A percentile compares a stretch with the other conserved stretches of the same genome.
These are phyloP conservation scores for Glycine tomentella DNA, from an alignment of 306 rosid genomes.

Conservation along the genomic window DNA sequence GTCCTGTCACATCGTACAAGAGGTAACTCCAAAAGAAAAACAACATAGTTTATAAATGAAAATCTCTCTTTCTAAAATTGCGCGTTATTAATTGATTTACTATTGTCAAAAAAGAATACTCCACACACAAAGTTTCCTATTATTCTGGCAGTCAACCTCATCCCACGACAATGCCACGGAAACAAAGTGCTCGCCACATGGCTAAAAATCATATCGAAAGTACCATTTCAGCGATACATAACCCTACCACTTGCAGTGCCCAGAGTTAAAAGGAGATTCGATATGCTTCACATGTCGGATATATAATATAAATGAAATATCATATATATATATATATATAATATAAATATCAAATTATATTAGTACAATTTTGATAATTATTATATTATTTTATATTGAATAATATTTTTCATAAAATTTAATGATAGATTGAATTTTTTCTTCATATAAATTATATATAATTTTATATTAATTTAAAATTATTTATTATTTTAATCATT, in stretches of 20 bases:
- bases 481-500: no score
- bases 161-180: constrained; percentile 13
- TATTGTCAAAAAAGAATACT: neutral
- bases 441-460: no score
- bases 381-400: no score
- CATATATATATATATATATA: no score
- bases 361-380: no score
- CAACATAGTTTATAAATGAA: neutral
- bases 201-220: neutral
- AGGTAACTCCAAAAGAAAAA: neutral
- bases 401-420: no score
- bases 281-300: constrained; percentile 27
- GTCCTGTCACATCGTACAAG: neutral
- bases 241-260: neutral
- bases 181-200: constrained; percentile 25
- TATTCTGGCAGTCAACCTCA: neutral
- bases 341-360: no score
- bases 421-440: no score
- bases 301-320: no score
- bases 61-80: neutral
- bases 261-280: constrained; percentile 13
- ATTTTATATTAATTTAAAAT: no score
- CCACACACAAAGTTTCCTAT: neutral
- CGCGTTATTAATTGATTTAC: neutral
- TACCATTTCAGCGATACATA: neutral